Percentiles rank a stretch among this genome's conserved stretches.
Evolutionary conservation across 805 yeast genomes (phyloP).

Genomic region (Candida khao-thaluensis): DNA sequence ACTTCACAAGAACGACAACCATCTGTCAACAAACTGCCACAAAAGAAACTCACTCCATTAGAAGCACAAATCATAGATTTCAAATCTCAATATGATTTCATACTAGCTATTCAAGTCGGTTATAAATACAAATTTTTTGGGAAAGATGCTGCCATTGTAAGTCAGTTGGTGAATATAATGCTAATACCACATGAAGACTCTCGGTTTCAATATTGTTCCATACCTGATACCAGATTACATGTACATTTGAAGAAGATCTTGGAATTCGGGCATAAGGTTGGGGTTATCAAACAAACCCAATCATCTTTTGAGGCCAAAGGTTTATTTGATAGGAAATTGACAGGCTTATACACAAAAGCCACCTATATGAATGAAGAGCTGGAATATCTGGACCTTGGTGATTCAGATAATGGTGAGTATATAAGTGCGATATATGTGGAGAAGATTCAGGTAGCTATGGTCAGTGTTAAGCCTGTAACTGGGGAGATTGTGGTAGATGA

Average conservation of each 20-base stretch:
- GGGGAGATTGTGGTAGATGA: conserved; percentile 76
- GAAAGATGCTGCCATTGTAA: conserved; percentile 72
- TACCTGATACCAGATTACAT: conserved; percentile 75
- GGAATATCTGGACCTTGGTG: conserved; percentile 11
- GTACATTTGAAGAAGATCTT: conserved; percentile 74
- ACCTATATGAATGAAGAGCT: conserved; percentile 71
- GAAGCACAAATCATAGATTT: conserved; percentile 75
- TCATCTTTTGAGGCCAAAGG: conserved; percentile 47
- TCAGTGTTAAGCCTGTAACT: conserved; percentile 67
- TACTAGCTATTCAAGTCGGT: conserved; percentile 85
- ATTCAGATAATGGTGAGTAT: conserved; percentile 37
- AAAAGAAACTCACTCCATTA: conserved; percentile 54
- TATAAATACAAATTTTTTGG: conserved; percentile 89
- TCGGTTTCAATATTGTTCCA: conserved; percentile 77
- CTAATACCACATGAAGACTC: conserved; percentile 57
- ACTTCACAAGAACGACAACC: background rate
- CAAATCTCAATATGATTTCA: conserved; percentile 58
- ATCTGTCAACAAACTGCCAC: conserved; percentile 14
- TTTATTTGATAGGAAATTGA: conserved; percentile 66
- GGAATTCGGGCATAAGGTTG: conserved; percentile 74
- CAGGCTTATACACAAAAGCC: conserved; percentile 76
- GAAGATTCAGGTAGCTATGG: conserved; percentile 37
- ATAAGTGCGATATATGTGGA: conserved; percentile 43
- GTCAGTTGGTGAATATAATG: conserved; percentile 66
- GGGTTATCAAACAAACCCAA: conserved; percentile 83